Evolutionary conservation across 1,139 yeast genomes (phyloP), one percentile per base, ranked within the genome.

Genomic region (Arxiozyma bovina): DNA sequence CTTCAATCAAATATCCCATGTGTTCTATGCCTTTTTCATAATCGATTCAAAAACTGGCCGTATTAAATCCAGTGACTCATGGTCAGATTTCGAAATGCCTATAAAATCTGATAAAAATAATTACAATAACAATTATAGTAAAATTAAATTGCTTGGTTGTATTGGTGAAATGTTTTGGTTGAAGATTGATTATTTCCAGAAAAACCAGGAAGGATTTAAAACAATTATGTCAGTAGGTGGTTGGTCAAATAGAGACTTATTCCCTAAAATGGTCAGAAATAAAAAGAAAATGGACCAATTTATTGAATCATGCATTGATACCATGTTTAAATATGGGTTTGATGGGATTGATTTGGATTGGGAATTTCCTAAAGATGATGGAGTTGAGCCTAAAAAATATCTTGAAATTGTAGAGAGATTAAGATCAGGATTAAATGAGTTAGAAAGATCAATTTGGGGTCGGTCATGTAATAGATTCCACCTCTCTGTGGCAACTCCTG

Each of bases 281-380:
- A 63, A 68, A 0, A 55, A 53, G 1, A 77, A 73, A 53, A 58
- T 83, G 8, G 65, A 66, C 1, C 67, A 52, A 0, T 89, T 91
- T 68, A 79, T 82, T 3, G 56, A 64, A 1, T 74, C 85, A 1
- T 73, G 83, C 0, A 74, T 79, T 1, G 69, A 70, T 0, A 69
- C 79, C 40, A 74, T 88, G 63, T 60, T 70, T 3, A 71, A 75
- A 52, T 78, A 81, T 63, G 85, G 87, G 0, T 82, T 93, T 63
- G 98, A 93, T 67, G 98, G 99, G 0, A 74, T 93, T 51, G 99
- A 93, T 68, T 72, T 93, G 42, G 99, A 93, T 70, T 93, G 97
- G 97, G 99, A 93, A 68, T 91, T 85, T 61, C 96, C 97, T 0
- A 67, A 71, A 23, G 74, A 70, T 46, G 61, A 63, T 2, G 61